phyloP scores from a whole-genome alignment of 2,329 filamentous ascomycete species.

The Stachybotrys chartarum region DNA sequence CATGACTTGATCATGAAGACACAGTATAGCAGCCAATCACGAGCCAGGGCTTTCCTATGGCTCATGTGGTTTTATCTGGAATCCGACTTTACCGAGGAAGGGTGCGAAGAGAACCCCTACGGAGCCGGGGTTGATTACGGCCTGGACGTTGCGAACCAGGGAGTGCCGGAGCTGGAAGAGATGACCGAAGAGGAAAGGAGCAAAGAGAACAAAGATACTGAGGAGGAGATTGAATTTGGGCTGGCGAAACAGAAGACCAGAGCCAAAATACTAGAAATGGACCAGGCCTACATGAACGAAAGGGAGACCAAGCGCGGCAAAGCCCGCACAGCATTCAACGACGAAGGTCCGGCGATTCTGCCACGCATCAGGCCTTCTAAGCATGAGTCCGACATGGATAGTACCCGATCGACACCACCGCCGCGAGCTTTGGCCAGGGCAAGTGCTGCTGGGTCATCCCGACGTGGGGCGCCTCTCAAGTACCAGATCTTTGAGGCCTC shows the following conservation, averaged over 20 bases:
- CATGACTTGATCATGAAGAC: conserved; percentile 95
- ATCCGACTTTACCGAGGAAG: conserved; percentile 85
- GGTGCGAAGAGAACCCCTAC: conserved; percentile 85
- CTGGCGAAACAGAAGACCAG: conserved; percentile 67
- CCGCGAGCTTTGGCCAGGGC: conserved; percentile 22
- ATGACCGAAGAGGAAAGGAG: conserved; percentile 60
- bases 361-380: conserved; percentile 57
- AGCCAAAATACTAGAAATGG: conserved; percentile 67
- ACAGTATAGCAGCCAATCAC: conserved; percentile 71
- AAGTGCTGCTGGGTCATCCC: conserved; percentile 17
- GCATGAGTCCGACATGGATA: conserved; percentile 44
- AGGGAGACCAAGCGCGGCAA: conserved; percentile 52
- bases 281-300: conserved; percentile 61
- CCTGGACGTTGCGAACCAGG: conserved; percentile 58
- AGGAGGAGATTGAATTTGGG: conserved; percentile 63
- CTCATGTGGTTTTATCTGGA: conserved; percentile 99
- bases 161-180: conserved; percentile 59
- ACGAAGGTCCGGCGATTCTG: conserved; percentile 52
- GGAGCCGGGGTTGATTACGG: conserved; percentile 63
- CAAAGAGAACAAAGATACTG: conserved; percentile 67
- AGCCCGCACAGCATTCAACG: conserved; percentile 29
- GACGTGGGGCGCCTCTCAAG: conserved; percentile 44
- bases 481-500: conserved; percentile 55
- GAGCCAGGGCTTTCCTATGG: conserved; percentile 89
- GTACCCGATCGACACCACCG: conserved; percentile 35